Base-by-base conservation (phyloP, 2,329 filamentous ascomycete species). In the Xylariales sp. region DNA sequence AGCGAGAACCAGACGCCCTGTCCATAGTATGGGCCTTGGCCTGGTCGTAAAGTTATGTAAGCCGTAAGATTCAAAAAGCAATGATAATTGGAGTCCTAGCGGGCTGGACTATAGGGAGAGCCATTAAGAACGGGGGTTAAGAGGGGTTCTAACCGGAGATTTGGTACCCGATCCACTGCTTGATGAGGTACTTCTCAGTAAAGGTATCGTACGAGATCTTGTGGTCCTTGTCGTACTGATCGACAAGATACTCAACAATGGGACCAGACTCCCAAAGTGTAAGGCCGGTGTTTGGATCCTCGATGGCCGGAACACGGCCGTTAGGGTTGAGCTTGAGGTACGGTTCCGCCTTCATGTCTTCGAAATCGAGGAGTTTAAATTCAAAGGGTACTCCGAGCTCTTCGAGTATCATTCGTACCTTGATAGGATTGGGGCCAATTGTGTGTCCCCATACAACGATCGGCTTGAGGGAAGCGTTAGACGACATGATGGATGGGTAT, bases 1-100 rank as follows among this genome's bases (percentile, higher is more conserved):
- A 65, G 14, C 18, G 54, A 71, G 74, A 82, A 84, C 82, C 82
- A 85, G 34, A 74, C 76, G 0, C 74, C 75, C 71, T 85, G 83
- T 18, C 84, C 84, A 66, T 80, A 85, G 73, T 85, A 85, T 0
- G 83, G 83, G 1, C 83, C 83, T 69, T 85, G 83, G n/a, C 68
- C 68, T 69, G n/a, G 32, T 16, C 4, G 14, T 43, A 6, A 1
- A 14, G 5, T 12, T 30, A 16, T 28, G 59, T 66, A 18, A 66
- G 56, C n/a, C 52, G 34, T 16, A 28, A 6, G 6, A 7, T 7
- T 7, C 10, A 53, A 5, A 2, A 5, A 43, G n/a, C 41, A 3
- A 16, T 12, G 9, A 23, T 18, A n/a, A 54, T 8, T 8, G n/a
- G n/a, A 12, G 50, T 39, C 16, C n/a, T 23, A 23, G 23, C 23